phyloP scores from a whole-genome alignment of 192 early-diverging fungal genomes.

The Jimgerdemannia lactiflua region DNA sequence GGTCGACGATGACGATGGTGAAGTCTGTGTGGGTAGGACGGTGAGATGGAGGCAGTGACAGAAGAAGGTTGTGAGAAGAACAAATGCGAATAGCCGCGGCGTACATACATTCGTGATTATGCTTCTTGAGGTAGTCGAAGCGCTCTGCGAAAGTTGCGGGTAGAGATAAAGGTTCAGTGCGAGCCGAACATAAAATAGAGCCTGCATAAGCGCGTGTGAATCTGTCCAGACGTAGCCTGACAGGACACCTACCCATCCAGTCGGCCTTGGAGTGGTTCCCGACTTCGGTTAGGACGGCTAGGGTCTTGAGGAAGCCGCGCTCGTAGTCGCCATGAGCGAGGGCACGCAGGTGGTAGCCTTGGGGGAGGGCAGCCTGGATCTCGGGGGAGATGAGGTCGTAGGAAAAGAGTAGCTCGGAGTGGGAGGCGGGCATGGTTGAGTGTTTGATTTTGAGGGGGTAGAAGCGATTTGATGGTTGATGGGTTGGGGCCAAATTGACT shows the following conservation, averaged over 20 bases:
- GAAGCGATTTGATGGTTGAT: too few species aligned
- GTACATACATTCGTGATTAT: conserved; percentile 68
- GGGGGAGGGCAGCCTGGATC: conserved; percentile 57
- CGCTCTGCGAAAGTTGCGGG: conserved; percentile 40
- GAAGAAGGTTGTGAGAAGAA: neutral
- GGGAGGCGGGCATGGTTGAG: neutral
- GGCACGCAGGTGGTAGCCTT: conserved; percentile 68
- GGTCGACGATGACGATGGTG: conserved; percentile 79
- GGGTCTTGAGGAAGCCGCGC: conserved; percentile 59
- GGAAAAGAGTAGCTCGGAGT: conserved; percentile 54
- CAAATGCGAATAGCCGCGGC: neutral
- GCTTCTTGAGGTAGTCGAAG: conserved; percentile 70
- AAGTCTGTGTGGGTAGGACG: conserved; percentile 37
- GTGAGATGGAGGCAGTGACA: conserved; percentile 13
- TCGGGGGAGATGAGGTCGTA: conserved; percentile 62
- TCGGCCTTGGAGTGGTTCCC: conserved; percentile 66
- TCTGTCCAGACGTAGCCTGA: neutral
- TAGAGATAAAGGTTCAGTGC: too few species aligned
- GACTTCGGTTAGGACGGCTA: conserved; percentile 72
- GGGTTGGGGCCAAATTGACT: too few species aligned
- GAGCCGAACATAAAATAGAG: neutral
- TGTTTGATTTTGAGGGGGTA: too few species aligned
- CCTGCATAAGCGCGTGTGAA: neutral
- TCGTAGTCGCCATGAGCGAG: conserved; percentile 70
- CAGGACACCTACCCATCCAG: conserved; percentile 52